Percentiles rank a stretch among this genome's conserved stretches.
phyloP scores from a whole-genome alignment of 345 rosid genomes.

The Arabis alpina region DNA sequence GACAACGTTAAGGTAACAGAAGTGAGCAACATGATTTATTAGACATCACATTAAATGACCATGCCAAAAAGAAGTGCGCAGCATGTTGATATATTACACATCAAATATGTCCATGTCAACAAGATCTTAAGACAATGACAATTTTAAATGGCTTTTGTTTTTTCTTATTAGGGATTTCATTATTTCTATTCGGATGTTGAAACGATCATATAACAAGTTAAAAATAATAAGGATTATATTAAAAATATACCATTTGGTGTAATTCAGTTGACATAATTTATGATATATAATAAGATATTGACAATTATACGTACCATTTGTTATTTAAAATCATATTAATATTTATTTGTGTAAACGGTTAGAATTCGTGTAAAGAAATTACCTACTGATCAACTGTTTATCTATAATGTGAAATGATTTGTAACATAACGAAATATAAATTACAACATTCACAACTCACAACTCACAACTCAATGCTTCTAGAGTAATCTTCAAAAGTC shows the following conservation, averaged over 20 bases:
- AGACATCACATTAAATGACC: not conserved
- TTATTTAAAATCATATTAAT: not conserved
- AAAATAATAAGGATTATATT: no score
- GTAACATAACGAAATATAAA: not conserved
- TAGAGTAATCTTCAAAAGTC: constrained; percentile 8
- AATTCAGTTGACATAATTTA: no score
- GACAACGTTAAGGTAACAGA: not conserved
- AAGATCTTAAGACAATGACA: not conserved
- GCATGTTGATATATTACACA: not conserved
- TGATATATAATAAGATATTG: no score
- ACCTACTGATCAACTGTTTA: not conserved
- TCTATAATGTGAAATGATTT: constrained; percentile 10
- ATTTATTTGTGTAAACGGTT: not conserved
- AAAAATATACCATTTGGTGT: no score
- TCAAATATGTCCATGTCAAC: not conserved
- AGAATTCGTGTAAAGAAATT: not conserved
- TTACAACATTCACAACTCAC: not conserved
- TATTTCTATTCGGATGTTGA: not conserved
- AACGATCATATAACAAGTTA: not conserved
- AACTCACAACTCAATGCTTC: constrained; percentile 26
- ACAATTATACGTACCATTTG: not conserved
- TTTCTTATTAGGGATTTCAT: not conserved
- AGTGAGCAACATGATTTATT: constrained; percentile 22
- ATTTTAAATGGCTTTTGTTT: not conserved
- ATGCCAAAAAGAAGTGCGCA: not conserved